Evolutionary conservation across 805 yeast species (phyloP).

Genomic region (Kluyveromyces wickerhamii): DNA sequence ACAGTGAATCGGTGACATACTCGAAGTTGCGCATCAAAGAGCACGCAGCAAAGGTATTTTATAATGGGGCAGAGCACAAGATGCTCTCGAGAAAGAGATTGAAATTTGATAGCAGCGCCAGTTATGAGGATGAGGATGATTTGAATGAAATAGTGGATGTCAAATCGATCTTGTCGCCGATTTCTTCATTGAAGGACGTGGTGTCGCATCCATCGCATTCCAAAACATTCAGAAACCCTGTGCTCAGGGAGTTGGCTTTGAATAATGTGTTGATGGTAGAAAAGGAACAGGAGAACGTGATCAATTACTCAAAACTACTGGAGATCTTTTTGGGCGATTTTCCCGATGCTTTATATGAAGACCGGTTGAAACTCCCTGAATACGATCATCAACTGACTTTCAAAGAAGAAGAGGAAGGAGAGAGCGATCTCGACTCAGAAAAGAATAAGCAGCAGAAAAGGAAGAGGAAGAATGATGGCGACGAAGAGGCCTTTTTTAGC

Average conservation of each 20-base stretch:
- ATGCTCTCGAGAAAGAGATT: constrained; percentile 28
- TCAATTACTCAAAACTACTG: constrained; percentile 60
- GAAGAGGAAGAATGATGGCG: constrained; percentile 9
- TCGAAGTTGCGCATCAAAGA: constrained; percentile 32
- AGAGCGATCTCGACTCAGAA: constrained; percentile 8
- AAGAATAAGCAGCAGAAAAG: constrained; percentile 6
- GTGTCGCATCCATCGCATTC: constrained; percentile 61
- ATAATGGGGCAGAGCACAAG: constrained; percentile 31
- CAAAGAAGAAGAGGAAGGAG: constrained; percentile 20
- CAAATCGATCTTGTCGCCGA: constrained; percentile 61
- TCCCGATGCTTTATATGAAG: constrained; percentile 57
- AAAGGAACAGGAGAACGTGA: constrained; percentile 72
- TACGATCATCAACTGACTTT: constrained; percentile 55
- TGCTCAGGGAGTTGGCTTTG: constrained; percentile 53
- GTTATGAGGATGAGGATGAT: constrained; percentile 31
- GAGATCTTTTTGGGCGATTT: constrained; percentile 84
- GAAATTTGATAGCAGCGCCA: constrained; percentile 15
- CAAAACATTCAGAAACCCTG: constrained; percentile 51
- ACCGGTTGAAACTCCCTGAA: constrained; percentile 53
- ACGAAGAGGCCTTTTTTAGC: constrained; percentile 58
- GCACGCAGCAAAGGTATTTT: constrained; percentile 27
- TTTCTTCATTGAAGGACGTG: constrained; percentile 73
- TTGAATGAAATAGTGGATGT: constrained; percentile 45
- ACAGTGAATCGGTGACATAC: constrained; percentile 40
- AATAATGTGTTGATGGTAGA: constrained; percentile 75